Evolutionary conservation across 345 rosid genomes (phyloP), one percentile per base, ranked within the genome.

Genomic region (Eutrema yunnanense): DNA sequence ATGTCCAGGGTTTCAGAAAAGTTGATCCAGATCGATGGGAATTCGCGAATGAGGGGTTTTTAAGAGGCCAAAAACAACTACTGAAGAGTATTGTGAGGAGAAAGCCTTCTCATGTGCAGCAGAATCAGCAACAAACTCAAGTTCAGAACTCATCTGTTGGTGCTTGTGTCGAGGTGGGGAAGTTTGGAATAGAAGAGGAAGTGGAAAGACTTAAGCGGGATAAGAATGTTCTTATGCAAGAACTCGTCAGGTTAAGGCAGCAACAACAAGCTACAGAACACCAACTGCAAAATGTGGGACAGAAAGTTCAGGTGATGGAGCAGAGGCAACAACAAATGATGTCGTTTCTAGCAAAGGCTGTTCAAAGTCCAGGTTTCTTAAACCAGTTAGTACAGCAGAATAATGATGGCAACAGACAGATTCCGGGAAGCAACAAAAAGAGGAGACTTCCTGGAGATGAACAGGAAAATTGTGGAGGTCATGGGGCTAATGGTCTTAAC

Each of bases 301-400:
- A 89, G 72, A 88, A 91, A 71, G 93, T 89, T 59, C 94, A 89
- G 62, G 90, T 81, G 26, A 92, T 92, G 97, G 97, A 92, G 83
- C 97, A 92, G 75, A 82, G 97, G 61, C 97, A 92, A 80, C 96
- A 87, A 74, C 90, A 92, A 71, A 92, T 86, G 90, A 89, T 92
- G 96, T 89, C 92, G 9, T 89, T 92, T 73, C 81, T 92, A 37
- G 96, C 94, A 14, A 92, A 89, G 80, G 97, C 94, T 53, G 87
- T 89, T 85, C 92, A 87, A 53, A 89, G 84, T 79, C 96, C 94
- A 12, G 80, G 89, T 40, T 87, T 89, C 83, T 79, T 92, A 62
- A 85, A 86, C 60, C 97, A 92, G 82, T 80, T 92, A 60, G 92
- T 89, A 47, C 93, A 87, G 74, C 81, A 78, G 55, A 87, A 83